Conservation (phyloP, 2,329 filamentous ascomycete species). For the Cadophora sp. region DNA sequence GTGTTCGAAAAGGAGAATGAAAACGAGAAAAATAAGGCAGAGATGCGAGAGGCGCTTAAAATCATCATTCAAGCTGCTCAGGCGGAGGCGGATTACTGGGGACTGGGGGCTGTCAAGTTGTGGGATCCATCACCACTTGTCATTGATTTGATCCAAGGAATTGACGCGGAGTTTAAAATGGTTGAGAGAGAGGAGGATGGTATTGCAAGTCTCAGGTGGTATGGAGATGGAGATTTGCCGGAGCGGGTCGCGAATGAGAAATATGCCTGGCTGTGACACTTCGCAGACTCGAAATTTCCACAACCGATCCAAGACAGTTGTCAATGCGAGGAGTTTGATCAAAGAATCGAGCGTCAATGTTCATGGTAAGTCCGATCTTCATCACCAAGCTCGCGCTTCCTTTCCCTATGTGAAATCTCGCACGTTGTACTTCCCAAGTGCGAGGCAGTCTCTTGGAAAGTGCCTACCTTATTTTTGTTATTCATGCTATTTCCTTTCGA, state of each 20-base stretch:
- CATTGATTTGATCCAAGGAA: conserved; percentile 51
- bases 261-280: conserved; percentile 63
- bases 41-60: conserved; percentile 54
- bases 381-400: no score
- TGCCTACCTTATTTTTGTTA: no score
- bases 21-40: neutral
- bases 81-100: conserved; percentile 72
- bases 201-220: conserved; percentile 75
- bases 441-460: no score
- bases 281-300: conserved; percentile 11
- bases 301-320: neutral
- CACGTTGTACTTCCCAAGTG: no score
- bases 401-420: no score
- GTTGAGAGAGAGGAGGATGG: conserved; percentile 65
- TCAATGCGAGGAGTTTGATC: no score
- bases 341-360: no score
- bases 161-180: conserved; percentile 55
- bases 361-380: no score
- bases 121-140: conserved; percentile 78
- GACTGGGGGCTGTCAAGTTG: conserved; percentile 72
- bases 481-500: no score
- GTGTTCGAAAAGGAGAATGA: conserved; percentile 63
- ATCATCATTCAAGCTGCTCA: conserved; percentile 71
- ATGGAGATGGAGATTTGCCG: conserved; percentile 59
- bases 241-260: conserved; percentile 79